These are phyloP conservation scores for Entomophthora muscae DNA, from an alignment of 371 early-diverging fungal genomes.

Conservation along the genomic window DNA sequence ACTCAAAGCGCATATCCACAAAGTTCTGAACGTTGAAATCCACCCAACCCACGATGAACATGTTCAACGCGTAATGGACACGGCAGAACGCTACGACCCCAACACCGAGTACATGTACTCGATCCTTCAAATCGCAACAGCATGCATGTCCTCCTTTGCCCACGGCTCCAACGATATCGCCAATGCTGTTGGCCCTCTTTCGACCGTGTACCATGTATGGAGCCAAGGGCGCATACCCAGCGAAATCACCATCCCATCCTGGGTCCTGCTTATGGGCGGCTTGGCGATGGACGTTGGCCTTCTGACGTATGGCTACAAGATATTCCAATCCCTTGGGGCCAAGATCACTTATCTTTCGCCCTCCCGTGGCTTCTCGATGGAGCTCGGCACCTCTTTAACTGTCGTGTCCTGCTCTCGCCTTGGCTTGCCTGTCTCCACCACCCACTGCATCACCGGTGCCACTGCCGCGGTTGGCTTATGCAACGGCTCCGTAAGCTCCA, in stretches of 20 bases:
- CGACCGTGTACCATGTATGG: conserved; percentile 55
- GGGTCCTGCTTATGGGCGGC: conserved; percentile 67
- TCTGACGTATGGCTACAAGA: conserved; percentile 41
- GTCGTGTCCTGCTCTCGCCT: conserved; percentile 71
- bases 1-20: conserved; percentile 13
- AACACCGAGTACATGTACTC: conserved; percentile 70
- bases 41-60: conserved; percentile 25
- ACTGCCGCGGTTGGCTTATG: conserved; percentile 64
- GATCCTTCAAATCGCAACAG: conserved; percentile 67
- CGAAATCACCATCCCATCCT: conserved; percentile 37
- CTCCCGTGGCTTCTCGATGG: conserved; percentile 68
- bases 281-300: conserved; percentile 66
- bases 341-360: conserved; percentile 72
- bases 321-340: conserved; percentile 65
- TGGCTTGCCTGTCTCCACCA: conserved; percentile 70
- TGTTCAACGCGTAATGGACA: conserved; percentile 32
- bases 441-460: conserved; percentile 80
- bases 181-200: conserved; percentile 70
- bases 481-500: conserved; percentile 42
- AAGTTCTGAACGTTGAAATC: conserved; percentile 40
- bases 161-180: conserved; percentile 86
- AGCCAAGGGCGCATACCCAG: conserved; percentile 25
- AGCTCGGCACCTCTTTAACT: conserved; percentile 63
- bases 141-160: conserved; percentile 71
- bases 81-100: conserved; percentile 48